Percentiles rank a stretch among this genome's conserved stretches.
Evolutionary conservation across 129 eudicot species (phyloP).

Genomic region (Flaveria linearis): DNA sequence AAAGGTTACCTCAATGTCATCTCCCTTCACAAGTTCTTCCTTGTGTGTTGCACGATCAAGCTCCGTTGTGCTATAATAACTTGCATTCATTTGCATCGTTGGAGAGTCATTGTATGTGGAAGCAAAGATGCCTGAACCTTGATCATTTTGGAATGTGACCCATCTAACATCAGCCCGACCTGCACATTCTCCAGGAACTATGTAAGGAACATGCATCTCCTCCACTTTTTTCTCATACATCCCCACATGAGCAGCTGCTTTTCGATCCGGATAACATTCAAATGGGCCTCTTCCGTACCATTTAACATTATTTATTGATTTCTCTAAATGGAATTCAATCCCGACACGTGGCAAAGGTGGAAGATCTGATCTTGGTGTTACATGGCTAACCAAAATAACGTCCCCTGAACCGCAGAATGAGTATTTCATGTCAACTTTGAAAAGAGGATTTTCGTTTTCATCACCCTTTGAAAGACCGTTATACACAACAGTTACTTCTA

Average conservation of each 20-base stretch:
- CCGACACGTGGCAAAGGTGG: constrained; percentile 98
- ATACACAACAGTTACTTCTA: constrained; percentile 49
- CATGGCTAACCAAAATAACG: constrained; percentile 58
- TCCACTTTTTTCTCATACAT: constrained; percentile 61
- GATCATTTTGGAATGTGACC: constrained; percentile 66
- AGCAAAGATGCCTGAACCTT: constrained; percentile 68
- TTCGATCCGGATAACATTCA: constrained; percentile 97
- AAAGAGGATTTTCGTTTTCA: constrained; percentile 33
- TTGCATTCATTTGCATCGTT: constrained; percentile 92
- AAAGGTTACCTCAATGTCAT: constrained; percentile 74
- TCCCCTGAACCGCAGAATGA: constrained; percentile 80
- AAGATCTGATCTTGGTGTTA: constrained; percentile 60
- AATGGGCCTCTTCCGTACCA: constrained; percentile 99
- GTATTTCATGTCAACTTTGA: constrained; percentile 55
- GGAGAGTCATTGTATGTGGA: constrained; percentile 63
- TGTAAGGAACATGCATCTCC: constrained; percentile 94
- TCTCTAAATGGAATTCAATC: constrained; percentile 74
- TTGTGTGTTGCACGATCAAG: constrained; percentile 84
- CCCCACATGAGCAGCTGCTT: constrained; percentile 86
- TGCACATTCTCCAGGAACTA: constrained; percentile 78
- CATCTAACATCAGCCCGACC: constrained; percentile 97
- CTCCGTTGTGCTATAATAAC: constrained; percentile 78
- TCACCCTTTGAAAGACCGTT: constrained; percentile 39
- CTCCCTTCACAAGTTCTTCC: constrained; percentile 70
- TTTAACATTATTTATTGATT: constrained; percentile 51